Evolutionary conservation across 768 basidiomycete genomes (phyloP), one percentile per base, ranked within the genome.

Genomic region (Boletus pseudopeckii): DNA sequence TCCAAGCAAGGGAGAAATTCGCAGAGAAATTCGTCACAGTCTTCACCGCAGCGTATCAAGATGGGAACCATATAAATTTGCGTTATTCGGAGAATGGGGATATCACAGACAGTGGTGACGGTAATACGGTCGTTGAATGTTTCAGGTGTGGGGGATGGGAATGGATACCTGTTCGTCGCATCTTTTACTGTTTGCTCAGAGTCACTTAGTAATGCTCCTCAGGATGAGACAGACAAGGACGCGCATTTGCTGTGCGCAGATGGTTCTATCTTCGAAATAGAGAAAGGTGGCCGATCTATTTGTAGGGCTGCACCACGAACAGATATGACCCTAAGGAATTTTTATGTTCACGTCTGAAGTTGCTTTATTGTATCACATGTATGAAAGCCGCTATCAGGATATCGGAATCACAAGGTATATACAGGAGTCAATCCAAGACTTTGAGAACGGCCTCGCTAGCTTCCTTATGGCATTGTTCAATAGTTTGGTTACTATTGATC

Each of bases 231-330:
- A 26, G 88, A 92, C 56, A 72, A 77, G 14, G 65, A 70, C 11
- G 87, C 90, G 0, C 87, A 88, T 69, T 70, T 88, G 17, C 62
- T 96, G 13, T 97, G 93, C 65, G 79, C 82, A 5, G 93, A 97
- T 61, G 93, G 93, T 2, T 75, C 82, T 1, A 81, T 94, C 44
- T 77, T 80, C 18, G 68, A 71, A n/a, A 80, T 94, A 30, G 78
- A 82, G 15, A 66, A 66, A 30, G 81, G 82, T 8, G 90, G 89
- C 8, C 77, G 72, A 48, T 85, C 81, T 14, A 65, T 71, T 17
- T 86, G 83, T 58, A 73, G 66, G 8, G 75, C 76, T 22, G 73
- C 70, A 20, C 68, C 64, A 48, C 74, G 65, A 36, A 64, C 59
- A 14, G 68, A 68, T 54, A 68, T 65, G 39, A 62, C 68, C 15